Conservation (phyloP, 148 eudicot species). For the Drosera capensis region DNA sequence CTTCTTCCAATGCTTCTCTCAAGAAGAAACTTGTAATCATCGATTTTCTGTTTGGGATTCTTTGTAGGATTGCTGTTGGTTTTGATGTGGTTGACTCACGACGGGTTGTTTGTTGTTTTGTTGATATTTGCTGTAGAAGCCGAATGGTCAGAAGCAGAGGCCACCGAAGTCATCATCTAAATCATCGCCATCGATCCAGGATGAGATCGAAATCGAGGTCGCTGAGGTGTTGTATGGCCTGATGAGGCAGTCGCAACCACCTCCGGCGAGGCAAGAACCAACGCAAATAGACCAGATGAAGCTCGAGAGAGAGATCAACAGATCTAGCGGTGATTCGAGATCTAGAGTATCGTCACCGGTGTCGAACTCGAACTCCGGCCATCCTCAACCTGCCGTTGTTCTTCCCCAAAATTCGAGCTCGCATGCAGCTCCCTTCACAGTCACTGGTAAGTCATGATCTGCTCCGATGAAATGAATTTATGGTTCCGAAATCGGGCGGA, state of each 20-base stretch:
- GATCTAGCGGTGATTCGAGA: constrained; percentile 36
- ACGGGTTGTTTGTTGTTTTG: constrained; percentile 6
- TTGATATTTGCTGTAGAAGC: constrained; percentile 40
- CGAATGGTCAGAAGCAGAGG: constrained; percentile 42
- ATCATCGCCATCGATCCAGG: constrained; percentile 53
- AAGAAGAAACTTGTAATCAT: constrained; percentile 68
- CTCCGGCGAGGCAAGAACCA: constrained; percentile 39
- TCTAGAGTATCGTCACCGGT: constrained; percentile 51
- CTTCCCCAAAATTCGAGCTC: constrained; percentile 25
- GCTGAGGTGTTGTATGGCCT: constrained; percentile 83
- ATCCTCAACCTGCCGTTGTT: constrained; percentile 8
- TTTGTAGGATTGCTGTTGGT: too few relatives aligned
- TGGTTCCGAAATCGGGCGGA: too few relatives aligned
- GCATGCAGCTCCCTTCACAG: constrained; percentile 20
- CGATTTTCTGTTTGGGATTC: not conserved
- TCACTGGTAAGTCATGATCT: constrained; percentile 56
- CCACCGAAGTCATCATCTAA: constrained; percentile 57
- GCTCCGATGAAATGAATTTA: too few relatives aligned
- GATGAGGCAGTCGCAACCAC: constrained; percentile 68
- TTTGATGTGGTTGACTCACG: too few relatives aligned
- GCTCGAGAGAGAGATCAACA: constrained; percentile 22
- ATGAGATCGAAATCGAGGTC: constrained; percentile 87
- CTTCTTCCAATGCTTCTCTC: constrained; percentile 51
- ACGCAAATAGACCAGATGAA: constrained; percentile 23
- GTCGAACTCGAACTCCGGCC: constrained; percentile 20